These are phyloP conservation scores for Ophiostoma quercus DNA, from an alignment of 2,329 filamentous ascomycete species.

Conservation along the genomic window DNA sequence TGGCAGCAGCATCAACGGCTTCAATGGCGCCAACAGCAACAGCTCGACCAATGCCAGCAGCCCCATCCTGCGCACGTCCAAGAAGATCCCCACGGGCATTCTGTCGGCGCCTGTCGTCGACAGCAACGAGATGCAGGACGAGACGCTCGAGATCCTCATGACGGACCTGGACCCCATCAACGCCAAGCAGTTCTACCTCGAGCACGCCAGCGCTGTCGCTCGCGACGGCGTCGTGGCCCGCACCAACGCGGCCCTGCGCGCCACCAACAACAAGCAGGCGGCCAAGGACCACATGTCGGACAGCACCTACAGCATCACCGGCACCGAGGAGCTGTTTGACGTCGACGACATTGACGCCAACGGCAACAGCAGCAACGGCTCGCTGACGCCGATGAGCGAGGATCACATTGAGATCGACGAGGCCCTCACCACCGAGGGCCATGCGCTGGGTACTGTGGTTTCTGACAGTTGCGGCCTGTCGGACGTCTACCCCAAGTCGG, in stretches of 20 bases:
- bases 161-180: constrained; percentile 64
- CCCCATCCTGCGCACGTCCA: constrained; percentile 29
- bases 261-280: constrained; percentile 15
- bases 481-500: constrained; percentile 77
- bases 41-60: constrained; percentile 6
- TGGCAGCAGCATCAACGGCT: not conserved
- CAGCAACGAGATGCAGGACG: constrained; percentile 57
- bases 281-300: constrained; percentile 54
- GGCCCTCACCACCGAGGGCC: constrained; percentile 84
- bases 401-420: constrained; percentile 49
- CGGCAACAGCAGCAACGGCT: constrained; percentile 41
- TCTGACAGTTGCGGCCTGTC: constrained; percentile 85
- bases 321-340: constrained; percentile 61
- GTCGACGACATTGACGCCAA: constrained; percentile 75
- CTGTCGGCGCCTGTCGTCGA: constrained; percentile 32
- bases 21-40: not conserved
- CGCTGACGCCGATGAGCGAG: constrained; percentile 54
- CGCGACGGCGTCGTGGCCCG: constrained; percentile 69
- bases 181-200: constrained; percentile 65
- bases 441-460: constrained; percentile 86
- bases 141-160: constrained; percentile 72
- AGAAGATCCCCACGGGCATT: constrained; percentile 51
- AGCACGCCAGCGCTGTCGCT: constrained; percentile 80
- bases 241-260: constrained; percentile 53
- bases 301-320: constrained; percentile 39